These are phyloP conservation scores for Inga laurina DNA, from an alignment of 306 rosid genomes.

Conservation along the genomic window DNA sequence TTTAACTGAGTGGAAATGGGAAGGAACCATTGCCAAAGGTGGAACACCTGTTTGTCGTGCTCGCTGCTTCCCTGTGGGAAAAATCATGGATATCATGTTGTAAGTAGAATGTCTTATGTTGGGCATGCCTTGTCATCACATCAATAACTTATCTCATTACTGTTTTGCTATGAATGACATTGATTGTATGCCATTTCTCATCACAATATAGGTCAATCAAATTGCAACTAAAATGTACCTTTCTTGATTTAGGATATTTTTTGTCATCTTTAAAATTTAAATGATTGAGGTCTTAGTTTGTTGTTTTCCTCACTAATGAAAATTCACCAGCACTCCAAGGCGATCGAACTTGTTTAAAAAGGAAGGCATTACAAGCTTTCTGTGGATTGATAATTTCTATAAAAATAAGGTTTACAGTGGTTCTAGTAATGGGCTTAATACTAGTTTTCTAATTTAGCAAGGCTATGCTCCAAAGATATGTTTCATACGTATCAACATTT, in stretches of 20 bases:
- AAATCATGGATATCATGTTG: constrained; percentile 75
- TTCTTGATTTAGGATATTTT: constrained; percentile 6
- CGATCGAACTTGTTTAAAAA: constrained; percentile 3
- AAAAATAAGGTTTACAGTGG: not conserved
- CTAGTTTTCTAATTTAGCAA: not conserved
- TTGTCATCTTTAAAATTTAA: constrained; percentile 1
- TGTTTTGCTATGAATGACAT: not conserved
- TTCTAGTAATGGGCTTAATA: not conserved
- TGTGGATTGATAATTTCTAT: not conserved
- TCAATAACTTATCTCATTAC: not conserved
- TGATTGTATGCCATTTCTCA: not conserved
- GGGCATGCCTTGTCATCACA: not conserved
- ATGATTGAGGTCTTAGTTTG: not conserved
- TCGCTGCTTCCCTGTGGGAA: constrained; percentile 97
- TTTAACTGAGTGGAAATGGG: constrained; percentile 91
- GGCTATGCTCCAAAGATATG: constrained; percentile 2
- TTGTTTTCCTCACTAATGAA: constrained; percentile 3
- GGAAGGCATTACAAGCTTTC: not conserved
- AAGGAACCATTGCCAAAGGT: constrained; percentile 98
- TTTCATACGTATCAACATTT: not conserved
- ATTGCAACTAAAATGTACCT: not conserved
- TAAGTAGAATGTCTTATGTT: constrained; percentile 51
- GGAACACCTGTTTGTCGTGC: constrained; percentile 97
- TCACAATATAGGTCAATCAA: not conserved
- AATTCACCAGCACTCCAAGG: constrained; percentile 1